Percentiles rank a stretch among this genome's conserved stretches.
Conservation (phyloP, 441 rosid genomes). For the Erysimum cheiri region DNA sequence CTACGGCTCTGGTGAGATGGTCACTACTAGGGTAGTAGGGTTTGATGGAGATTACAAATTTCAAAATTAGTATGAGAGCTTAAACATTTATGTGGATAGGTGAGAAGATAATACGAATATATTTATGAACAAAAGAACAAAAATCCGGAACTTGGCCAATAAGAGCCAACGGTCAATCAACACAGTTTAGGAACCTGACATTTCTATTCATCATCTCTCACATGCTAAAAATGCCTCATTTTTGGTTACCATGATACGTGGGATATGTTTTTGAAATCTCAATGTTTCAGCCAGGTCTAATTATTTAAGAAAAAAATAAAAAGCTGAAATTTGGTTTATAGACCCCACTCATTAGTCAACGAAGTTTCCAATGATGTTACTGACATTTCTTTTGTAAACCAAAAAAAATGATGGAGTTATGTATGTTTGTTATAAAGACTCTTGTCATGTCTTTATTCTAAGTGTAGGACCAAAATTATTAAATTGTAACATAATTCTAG, state of each 20-base stretch:
- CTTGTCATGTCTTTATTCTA: too few species aligned
- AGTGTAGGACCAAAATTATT: too few species aligned
- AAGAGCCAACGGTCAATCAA: conserved; percentile 5
- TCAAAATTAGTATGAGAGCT: not conserved
- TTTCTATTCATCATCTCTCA: not conserved
- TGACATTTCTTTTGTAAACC: not conserved
- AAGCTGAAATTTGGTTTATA: not conserved
- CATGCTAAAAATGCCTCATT: conserved; percentile 21
- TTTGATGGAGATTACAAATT: not conserved
- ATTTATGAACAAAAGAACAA: conserved; percentile 14
- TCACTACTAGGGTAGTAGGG: too few species aligned
- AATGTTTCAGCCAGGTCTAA: not conserved
- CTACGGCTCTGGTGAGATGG: too few species aligned
- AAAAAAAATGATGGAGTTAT: not conserved
- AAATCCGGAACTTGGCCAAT: conserved; percentile 8
- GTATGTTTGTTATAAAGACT: not conserved
- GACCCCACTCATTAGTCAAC: not conserved
- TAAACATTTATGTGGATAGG: conserved; percentile 4
- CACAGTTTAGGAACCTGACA: not conserved
- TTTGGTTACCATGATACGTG: not conserved
- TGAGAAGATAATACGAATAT: conserved; percentile 6
- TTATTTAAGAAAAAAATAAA: not conserved
- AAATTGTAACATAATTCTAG: not conserved
- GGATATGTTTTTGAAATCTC: not conserved
- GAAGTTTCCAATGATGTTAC: not conserved